Conservation (phyloP, 2,329 filamentous ascomycete species). For the Trichoderma sp. region DNA sequence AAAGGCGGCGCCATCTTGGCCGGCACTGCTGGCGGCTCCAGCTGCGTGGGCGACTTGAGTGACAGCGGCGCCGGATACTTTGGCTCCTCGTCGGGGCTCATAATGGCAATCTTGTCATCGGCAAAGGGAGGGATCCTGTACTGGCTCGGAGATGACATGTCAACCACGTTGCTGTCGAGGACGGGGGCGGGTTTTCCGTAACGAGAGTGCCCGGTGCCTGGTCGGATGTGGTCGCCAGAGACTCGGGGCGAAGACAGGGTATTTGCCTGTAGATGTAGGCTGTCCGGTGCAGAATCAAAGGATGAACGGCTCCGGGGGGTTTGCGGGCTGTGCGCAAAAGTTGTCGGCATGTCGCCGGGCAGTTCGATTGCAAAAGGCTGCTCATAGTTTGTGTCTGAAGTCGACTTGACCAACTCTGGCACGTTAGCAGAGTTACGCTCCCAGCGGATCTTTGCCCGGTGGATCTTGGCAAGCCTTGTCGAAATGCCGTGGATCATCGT, state of each 20-base stretch:
- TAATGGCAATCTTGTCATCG: conserved; percentile 69
- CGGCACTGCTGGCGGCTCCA: conserved; percentile 70
- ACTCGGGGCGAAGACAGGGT: conserved; percentile 50
- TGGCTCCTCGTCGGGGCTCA: conserved; percentile 60
- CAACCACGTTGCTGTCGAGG: conserved; percentile 54
- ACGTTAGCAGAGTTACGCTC: conserved; percentile 50
- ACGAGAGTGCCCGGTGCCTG: conserved; percentile 36
- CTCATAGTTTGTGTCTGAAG: conserved; percentile 43
- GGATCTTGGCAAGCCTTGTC: conserved; percentile 79
- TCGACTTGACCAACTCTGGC: conserved; percentile 48
- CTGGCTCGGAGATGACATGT: conserved; percentile 59
- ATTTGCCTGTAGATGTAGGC: conserved; percentile 44
- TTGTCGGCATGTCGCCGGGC: conserved; percentile 55
- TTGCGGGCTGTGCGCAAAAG: conserved; percentile 41
- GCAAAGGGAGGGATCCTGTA: conserved; percentile 59
- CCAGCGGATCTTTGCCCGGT: conserved; percentile 71
- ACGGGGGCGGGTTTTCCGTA: conserved; percentile 36
- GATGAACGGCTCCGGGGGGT: conserved; percentile 51
- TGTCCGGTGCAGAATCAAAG: conserved; percentile 59
- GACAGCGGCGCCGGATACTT: conserved; percentile 37
- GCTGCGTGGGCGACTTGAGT: conserved; percentile 35
- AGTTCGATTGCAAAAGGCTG: conserved; percentile 58
- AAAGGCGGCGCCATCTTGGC: conserved; percentile 79
- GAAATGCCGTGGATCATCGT: conserved; percentile 75
- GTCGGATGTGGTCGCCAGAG: conserved; percentile 50